Evolutionary conservation across 2,329 filamentous ascomycete species (phyloP).

Genomic region (Epichloe aotearoae): DNA sequence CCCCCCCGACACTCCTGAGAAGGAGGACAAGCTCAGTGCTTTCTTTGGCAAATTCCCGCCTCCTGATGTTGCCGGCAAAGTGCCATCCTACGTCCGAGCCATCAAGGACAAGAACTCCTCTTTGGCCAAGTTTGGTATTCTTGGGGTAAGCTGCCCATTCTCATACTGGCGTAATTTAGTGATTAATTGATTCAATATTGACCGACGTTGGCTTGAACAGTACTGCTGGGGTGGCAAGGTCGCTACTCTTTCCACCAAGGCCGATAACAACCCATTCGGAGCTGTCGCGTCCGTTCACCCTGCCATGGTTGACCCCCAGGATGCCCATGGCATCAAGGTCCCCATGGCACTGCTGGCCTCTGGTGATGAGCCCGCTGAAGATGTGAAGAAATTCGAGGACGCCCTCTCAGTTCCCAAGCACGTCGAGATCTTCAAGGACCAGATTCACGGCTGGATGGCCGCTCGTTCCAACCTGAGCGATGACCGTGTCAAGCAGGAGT

Average conservation of each 20-base stretch:
- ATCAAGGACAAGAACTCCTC: conserved; percentile 37
- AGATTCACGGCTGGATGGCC: conserved; percentile 65
- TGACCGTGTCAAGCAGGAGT: conserved; percentile 45
- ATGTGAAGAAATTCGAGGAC: conserved; percentile 43
- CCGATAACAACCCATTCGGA: conserved; percentile 40
- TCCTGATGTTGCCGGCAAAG: conserved; percentile 30
- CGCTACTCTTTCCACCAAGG: conserved; percentile 35
- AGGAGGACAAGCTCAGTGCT: conserved; percentile 41
- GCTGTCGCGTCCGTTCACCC: conserved; percentile 41
- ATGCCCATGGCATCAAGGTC: conserved; percentile 46
- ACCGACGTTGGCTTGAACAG: conserved; percentile 14
- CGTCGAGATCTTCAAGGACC: conserved; percentile 52
- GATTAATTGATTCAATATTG: not conserved
- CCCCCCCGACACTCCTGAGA: conserved; percentile 53
- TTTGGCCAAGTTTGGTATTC: conserved; percentile 45
- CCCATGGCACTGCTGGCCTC: conserved; percentile 53
- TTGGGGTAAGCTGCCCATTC: conserved; percentile 33
- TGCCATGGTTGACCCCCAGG: conserved; percentile 48
- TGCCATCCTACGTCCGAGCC: conserved; percentile 43
- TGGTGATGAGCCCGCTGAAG: conserved; percentile 45
- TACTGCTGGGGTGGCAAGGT: conserved; percentile 65
- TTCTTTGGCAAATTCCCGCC: conserved; percentile 44
- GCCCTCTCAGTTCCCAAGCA: conserved; percentile 41
- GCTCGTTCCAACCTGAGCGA: conserved; percentile 47
- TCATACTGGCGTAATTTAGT: not conserved